Conservation (phyloP, 2,329 filamentous ascomycete species). For the Zymoseptoria brevis region DNA sequence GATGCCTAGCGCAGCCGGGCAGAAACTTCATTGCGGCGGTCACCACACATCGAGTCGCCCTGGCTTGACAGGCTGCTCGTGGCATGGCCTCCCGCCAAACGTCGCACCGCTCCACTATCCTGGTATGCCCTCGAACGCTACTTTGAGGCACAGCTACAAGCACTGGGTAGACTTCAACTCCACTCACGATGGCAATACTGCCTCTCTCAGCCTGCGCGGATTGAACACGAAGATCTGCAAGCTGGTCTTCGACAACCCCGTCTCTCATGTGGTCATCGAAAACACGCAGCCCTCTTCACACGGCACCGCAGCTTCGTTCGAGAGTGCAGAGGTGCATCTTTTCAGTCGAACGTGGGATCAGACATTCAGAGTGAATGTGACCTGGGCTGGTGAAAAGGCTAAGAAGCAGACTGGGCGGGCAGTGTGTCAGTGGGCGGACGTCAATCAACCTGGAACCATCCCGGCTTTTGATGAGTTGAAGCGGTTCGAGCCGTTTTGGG, state of each 20-base stretch:
- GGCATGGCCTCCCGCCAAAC: slow-evolving; percentile 59
- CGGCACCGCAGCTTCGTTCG: slow-evolving; percentile 34
- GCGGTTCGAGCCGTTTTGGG: slow-evolving; percentile 73
- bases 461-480: slow-evolving; percentile 76
- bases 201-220: slow-evolving; percentile 59
- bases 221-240: slow-evolving; percentile 72
- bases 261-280: slow-evolving; percentile 56
- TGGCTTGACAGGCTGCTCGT: slow-evolving; percentile 61
- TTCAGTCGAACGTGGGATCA: slow-evolving; percentile 77
- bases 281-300: slow-evolving; percentile 24
- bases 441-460: slow-evolving; percentile 61
- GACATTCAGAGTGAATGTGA: slow-evolving; percentile 67
- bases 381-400: slow-evolving; percentile 45
- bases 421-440: slow-evolving; percentile 81
- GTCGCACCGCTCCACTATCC: slow-evolving; percentile 41
- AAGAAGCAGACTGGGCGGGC: slow-evolving; percentile 54
- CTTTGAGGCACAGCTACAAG: slow-evolving; percentile 12
- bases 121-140: slow-evolving; percentile 7
- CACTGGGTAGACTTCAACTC: slow-evolving; percentile 62
- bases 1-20: slow-evolving; percentile 62
- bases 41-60: slow-evolving; percentile 32
- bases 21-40: slow-evolving; percentile 37
- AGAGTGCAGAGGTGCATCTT: slow-evolving; percentile 61
- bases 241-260: slow-evolving; percentile 60
- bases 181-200: slow-evolving; percentile 39